Base-by-base conservation (phyloP, 768 basidiomycete species). In the Russula sp. region DNA sequence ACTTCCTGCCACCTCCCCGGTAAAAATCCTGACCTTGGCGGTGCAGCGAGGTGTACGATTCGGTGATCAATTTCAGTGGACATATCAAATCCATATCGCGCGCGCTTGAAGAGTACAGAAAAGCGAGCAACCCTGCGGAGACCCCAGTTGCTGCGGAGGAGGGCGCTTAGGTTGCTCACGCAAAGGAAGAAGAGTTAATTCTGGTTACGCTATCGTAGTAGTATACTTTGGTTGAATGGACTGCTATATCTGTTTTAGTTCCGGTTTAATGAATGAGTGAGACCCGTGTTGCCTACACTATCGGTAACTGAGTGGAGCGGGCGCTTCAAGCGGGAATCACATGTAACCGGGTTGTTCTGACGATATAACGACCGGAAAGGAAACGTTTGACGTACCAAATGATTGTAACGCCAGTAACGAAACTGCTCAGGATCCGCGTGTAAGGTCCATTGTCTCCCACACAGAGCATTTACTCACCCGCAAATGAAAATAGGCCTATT, bases 41-140 rank as follows among this genome's bases (percentile, higher is more conserved):
- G 55, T 69, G 59, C 70, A 88, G 87, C 68, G 87, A 84, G 67
- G 81, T 80, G 2, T 71, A 85, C 38, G 86, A 84, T 62, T 77
- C 84, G 61, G 82, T 78, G 67, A 73, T 87, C 56, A 77, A 79
- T 70, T 84, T 77, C 69, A 79, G 74, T 24, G 85, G 80, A 0
- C 89, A 91, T 67, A 72, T 79, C 26, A 84, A 84, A 69, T 89
- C 90, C 67, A 85, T 88, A 9, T 78, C 81, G 40, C 82, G 82
- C 69, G 84, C 84, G 76, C 75, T 90, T 36, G 79, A 79, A 63
- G 80, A 76, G 62, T 72, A 84, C 57, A 74, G 75, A 51, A 68
- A 70, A 16, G 76, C 79, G 67, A 71, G 69, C 26, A 64, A 54
- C 40, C 3, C 49, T 3, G 18, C 5, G 0, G 42, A 30, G 8